phyloP scores from a whole-genome alignment of 345 rosid genomes.

The Excoecaria cochinchinensis region DNA sequence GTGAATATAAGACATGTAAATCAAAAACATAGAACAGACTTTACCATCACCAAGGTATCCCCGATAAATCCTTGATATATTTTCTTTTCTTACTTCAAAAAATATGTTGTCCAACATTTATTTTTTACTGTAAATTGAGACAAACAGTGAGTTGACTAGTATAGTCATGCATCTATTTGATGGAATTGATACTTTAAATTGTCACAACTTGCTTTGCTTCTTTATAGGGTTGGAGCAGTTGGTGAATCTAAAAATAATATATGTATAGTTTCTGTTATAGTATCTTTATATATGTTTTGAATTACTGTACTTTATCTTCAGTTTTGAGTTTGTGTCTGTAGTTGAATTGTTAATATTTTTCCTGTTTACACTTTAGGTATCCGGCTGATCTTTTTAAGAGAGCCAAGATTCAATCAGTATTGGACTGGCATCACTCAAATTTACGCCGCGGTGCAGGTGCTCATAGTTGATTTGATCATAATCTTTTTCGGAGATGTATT shows the following conservation, averaged over 20 bases:
- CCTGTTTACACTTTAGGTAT: conserved; percentile 45
- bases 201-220: not conserved
- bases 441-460: conserved; percentile 72
- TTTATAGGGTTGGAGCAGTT: not conserved
- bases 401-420: conserved; percentile 73
- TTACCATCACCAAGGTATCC: not conserved
- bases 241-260: not conserved
- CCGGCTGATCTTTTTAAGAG: conserved; percentile 77
- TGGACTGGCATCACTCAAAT: conserved; percentile 89
- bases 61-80: not conserved
- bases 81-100: not conserved
- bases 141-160: not conserved
- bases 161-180: not conserved
- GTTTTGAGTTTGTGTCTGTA: not conserved
- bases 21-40: not conserved
- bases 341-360: conserved; percentile 2
- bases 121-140: not conserved
- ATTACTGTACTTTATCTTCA: not conserved
- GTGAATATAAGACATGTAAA: not conserved
- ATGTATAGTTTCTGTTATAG: not conserved
- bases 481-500: not conserved
- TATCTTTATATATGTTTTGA: not conserved
- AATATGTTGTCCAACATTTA: not conserved
- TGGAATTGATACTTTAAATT: not conserved
- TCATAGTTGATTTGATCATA: conserved; percentile 4